Conservation (phyloP, 371 early-diverging fungal species). For the Apophysomyces trapeziformis region DNA sequence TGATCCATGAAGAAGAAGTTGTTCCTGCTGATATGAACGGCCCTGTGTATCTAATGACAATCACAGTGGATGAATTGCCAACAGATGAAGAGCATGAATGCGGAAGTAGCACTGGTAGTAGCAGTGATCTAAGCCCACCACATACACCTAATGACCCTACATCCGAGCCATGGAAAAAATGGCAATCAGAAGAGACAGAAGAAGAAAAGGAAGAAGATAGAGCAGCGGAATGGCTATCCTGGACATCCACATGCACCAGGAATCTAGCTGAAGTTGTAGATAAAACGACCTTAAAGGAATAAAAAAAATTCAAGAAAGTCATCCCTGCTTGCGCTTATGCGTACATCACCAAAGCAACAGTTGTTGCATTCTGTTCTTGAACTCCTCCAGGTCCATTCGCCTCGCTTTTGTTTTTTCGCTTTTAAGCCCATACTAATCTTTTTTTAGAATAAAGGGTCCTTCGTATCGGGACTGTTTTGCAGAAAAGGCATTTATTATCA, state of each 20-base stretch:
- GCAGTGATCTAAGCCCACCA: background rate
- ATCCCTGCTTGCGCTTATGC: background rate
- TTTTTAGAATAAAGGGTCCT: too few relatives aligned
- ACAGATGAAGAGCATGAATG: conserved; percentile 7
- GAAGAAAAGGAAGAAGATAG: conserved; percentile 20
- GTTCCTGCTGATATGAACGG: background rate
- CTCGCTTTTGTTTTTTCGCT: too few relatives aligned
- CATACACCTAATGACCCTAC: background rate
- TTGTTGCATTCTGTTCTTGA: too few relatives aligned
- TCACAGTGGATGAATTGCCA: conserved; percentile 2
- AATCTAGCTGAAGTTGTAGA: background rate
- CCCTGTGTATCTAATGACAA: conserved; percentile 7
- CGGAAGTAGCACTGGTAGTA: background rate
- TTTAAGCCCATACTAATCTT: too few relatives aligned
- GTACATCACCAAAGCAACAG: too few relatives aligned
- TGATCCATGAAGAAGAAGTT: conserved; percentile 15
- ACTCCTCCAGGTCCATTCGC: too few relatives aligned
- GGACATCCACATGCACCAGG: conserved; percentile 9
- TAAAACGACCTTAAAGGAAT: background rate
- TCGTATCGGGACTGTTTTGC: too few relatives aligned
- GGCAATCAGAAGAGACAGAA: conserved; percentile 11
- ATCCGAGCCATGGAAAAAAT: background rate
- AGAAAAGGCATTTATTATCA: too few relatives aligned
- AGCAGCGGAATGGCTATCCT: conserved; percentile 24
- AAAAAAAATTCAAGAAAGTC: background rate